phyloP scores from a whole-genome alignment of 202 grass and related monocot genomes.

The Musa balbisiana region DNA sequence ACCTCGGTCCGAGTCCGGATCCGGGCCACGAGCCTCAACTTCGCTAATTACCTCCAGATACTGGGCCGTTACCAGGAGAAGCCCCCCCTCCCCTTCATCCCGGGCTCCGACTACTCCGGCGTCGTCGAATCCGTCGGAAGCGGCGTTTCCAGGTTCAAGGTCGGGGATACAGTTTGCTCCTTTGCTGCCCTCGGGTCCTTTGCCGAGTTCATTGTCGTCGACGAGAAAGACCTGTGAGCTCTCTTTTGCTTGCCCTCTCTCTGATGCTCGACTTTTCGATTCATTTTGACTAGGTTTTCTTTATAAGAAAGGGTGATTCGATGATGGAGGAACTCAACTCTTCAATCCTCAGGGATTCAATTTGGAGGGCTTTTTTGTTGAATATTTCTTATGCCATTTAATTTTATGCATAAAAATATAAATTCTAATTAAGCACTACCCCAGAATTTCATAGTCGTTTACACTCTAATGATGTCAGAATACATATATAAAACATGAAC shows the following conservation, averaged over 20 bases:
- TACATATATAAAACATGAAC: too few relatives aligned
- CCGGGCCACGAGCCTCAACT: constrained; percentile 70
- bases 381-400: too few relatives aligned
- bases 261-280: not conserved
- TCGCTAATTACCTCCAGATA: constrained; percentile 68
- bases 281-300: too few relatives aligned
- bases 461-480: too few relatives aligned
- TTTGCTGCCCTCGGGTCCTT: constrained; percentile 49
- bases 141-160: constrained; percentile 36
- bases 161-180: constrained; percentile 65
- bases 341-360: too few relatives aligned
- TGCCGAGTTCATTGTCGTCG: constrained; percentile 53
- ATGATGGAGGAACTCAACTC: too few relatives aligned
- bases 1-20: constrained; percentile 63
- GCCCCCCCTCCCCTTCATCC: constrained; percentile 51
- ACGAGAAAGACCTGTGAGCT: constrained; percentile 65
- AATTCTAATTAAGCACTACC: too few relatives aligned
- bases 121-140: constrained; percentile 65
- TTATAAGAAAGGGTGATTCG: too few relatives aligned
- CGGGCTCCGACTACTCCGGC: constrained; percentile 69
- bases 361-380: too few relatives aligned
- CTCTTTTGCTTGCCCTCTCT: not conserved
- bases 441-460: too few relatives aligned
- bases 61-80: constrained; percentile 88
- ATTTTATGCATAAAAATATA: too few relatives aligned